Evolutionary conservation across 192 early-diverging fungal genomes (phyloP).

Genomic region (Umbelopsis ramanniana): DNA sequence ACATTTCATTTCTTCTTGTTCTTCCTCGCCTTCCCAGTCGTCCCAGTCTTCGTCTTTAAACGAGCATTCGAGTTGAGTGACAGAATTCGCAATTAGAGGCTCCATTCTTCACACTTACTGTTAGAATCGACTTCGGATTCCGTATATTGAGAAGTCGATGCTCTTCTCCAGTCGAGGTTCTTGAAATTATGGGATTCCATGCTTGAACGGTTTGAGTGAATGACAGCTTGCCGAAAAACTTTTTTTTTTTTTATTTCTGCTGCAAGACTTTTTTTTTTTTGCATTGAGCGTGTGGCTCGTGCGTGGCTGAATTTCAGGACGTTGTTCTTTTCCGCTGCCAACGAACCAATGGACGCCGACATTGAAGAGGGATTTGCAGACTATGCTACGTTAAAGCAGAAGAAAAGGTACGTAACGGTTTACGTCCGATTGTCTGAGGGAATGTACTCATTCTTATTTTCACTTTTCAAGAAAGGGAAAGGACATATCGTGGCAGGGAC

Average conservation of each 20-base stretch:
- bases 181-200: conserved; percentile 19
- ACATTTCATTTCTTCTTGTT: conserved; percentile 59
- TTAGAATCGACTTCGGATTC: conserved; percentile 17
- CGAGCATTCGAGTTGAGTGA: not conserved
- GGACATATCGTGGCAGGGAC: not conserved
- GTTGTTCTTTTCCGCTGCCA: not conserved
- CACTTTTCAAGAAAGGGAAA: not conserved
- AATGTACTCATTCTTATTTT: not conserved
- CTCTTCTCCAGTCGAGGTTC: conserved; percentile 13
- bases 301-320: conserved; percentile 9
- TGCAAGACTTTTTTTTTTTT: not conserved
- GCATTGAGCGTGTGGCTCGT: conserved; percentile 13
- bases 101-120: not conserved
- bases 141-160: conserved; percentile 9
- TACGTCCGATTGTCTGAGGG: too few relatives aligned
- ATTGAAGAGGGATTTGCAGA: conserved; percentile 19
- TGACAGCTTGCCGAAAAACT: conserved; percentile 14
- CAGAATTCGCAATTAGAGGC: not conserved
- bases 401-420: not conserved
- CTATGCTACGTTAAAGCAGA: not conserved
- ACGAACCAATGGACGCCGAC: not conserved
- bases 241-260: conserved; percentile 2
- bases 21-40: conserved; percentile 71
- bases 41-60: conserved; percentile 60
- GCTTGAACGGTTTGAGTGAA: not conserved